phyloP scores from a whole-genome alignment of 73 alveolate genomes.

The Stentor roeselii region DNA sequence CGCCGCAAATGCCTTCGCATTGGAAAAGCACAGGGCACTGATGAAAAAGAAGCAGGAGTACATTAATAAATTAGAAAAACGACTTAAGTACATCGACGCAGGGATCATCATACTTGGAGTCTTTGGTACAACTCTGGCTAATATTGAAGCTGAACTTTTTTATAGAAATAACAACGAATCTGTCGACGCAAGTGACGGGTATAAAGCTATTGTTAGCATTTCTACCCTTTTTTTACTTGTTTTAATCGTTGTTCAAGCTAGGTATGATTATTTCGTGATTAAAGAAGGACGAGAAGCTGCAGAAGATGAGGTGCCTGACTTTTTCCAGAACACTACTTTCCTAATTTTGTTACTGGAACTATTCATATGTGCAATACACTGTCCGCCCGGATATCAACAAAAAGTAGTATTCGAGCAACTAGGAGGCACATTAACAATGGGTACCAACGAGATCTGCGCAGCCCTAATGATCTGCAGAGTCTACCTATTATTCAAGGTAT shows the following conservation, averaged over 20 bases:
- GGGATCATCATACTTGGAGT: background rate
- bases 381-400: constrained; percentile 15
- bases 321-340: background rate
- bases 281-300: background rate
- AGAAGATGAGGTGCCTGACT: background rate
- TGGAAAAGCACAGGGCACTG: background rate
- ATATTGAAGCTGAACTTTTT: background rate
- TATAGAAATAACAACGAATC: background rate
- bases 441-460: constrained; percentile 58
- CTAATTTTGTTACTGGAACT: background rate
- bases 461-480: constrained; percentile 56
- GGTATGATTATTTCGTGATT: background rate
- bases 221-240: background rate
- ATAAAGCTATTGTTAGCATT: background rate
- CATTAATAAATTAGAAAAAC: background rate
- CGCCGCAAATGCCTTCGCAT: background rate
- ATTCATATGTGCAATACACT: background rate
- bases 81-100: background rate
- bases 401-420: background rate
- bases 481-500: constrained; percentile 67
- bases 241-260: background rate
- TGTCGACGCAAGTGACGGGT: background rate
- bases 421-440: background rate
- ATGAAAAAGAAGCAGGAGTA: background rate
- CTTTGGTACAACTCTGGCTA: background rate